These are phyloP conservation scores for Fusarium dlaminii DNA, from an alignment of 2,329 filamentous ascomycete genomes.

Conservation along the genomic window DNA sequence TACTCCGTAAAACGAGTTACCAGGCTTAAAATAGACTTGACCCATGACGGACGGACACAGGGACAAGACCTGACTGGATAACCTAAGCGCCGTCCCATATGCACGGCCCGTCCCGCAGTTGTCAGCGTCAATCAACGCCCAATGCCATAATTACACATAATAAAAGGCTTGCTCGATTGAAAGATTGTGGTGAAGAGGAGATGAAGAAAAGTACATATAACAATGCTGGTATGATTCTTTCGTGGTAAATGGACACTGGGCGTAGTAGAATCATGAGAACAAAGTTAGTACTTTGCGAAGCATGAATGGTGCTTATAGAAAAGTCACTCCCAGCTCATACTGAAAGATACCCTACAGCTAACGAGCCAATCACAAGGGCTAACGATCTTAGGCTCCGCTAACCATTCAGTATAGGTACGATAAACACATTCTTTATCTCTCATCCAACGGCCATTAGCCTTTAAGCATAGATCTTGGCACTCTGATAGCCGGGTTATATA, in stretches of 20 bases:
- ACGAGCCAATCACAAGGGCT: neutral
- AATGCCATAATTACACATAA: neutral
- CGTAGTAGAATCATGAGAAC: no score
- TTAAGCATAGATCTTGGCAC: slow-evolving; percentile 16
- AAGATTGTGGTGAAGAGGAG: fast-evolving
- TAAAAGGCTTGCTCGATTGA: no score
- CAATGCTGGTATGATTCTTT: no score
- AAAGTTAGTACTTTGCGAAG: no score
- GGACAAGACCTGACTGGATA: neutral
- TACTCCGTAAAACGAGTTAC: neutral
- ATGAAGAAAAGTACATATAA: no score
- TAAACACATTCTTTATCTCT: neutral
- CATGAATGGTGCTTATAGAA: no score
- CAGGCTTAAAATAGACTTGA: neutral
- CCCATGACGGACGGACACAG: fast-evolving
- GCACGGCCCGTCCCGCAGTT: neutral
- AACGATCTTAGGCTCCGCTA: neutral
- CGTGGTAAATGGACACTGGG: no score
- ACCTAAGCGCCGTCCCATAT: neutral
- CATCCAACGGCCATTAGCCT: fast-evolving
- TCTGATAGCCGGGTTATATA: fast-evolving
- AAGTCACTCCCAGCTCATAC: no score
- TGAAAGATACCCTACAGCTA: neutral
- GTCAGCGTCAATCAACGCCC: neutral
- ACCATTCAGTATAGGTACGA: fast-evolving